Percentiles rank a stretch among this genome's conserved stretches.
Evolutionary conservation across 2,329 filamentous ascomycete genomes (phyloP).

Genomic region (Arthrobotrys sphaeroides): DNA sequence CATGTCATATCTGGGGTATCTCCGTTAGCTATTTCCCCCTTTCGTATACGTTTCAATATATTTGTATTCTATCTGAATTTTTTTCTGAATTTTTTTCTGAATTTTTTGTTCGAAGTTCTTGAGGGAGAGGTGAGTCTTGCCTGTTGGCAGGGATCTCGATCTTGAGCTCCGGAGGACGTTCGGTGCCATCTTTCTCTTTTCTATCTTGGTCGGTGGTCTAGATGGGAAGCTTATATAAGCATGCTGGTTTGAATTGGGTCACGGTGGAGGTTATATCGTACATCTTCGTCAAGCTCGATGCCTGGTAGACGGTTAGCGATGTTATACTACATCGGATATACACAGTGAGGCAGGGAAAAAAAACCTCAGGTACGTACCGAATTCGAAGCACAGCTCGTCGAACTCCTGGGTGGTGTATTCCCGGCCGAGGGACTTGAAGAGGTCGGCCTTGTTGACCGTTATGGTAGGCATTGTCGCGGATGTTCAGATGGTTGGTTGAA

Average conservation of each 20-base stretch:
- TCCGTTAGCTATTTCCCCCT: not conserved
- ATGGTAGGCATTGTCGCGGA: constrained; percentile 87
- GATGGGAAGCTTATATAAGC: constrained; percentile 1
- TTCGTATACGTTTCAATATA: too few species aligned
- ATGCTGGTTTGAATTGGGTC: not conserved
- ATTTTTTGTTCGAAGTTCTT: not conserved
- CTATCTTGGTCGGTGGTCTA: constrained; percentile 53
- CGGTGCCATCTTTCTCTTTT: constrained; percentile 70
- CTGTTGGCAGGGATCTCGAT: constrained; percentile 97
- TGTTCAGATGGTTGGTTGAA: constrained; percentile 54
- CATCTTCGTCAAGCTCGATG: constrained; percentile 96
- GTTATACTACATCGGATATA: constrained; percentile 58
- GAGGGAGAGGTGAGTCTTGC: constrained; percentile 61
- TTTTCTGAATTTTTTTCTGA: too few species aligned
- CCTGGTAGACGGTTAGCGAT: constrained; percentile 60
- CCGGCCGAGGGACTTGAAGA: constrained; percentile 90
- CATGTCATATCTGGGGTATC: constrained; percentile 74
- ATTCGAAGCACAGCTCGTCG: constrained; percentile 97
- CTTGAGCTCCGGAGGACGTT: constrained; percentile 91
- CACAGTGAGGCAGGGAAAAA: too few species aligned
- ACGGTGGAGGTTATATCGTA: constrained; percentile 57
- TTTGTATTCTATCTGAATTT: too few species aligned
- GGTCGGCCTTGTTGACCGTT: constrained; percentile 91
- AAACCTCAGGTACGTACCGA: constrained; percentile 73
- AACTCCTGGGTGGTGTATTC: constrained; percentile 95